Evolutionary conservation across 352 stramenopile species (phyloP).

Genomic region (Salisapilia sapeloensis): DNA sequence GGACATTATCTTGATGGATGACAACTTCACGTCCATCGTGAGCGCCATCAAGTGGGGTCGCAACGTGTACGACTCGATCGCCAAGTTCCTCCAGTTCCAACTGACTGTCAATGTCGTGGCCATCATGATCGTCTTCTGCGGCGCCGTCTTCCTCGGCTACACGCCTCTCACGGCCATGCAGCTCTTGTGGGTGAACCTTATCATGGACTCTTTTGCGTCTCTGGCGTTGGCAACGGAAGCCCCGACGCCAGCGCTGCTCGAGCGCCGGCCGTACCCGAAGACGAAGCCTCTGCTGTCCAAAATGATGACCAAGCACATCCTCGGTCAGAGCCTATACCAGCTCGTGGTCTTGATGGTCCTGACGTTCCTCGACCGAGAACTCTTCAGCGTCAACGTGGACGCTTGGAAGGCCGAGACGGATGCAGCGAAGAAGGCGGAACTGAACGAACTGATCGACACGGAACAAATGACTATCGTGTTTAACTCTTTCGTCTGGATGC

Average conservation of each 20-base stretch:
- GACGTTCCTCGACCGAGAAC: conserved; percentile 53
- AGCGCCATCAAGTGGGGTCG: conserved; percentile 91
- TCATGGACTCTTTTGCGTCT: conserved; percentile 96
- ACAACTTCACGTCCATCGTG: conserved; percentile 95
- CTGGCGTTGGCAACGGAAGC: conserved; percentile 90
- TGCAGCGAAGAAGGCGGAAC: conserved; percentile 25
- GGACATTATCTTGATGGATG: conserved; percentile 94
- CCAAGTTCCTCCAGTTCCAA: conserved; percentile 98
- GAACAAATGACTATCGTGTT: conserved; percentile 94
- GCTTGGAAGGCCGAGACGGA: too few relatives aligned
- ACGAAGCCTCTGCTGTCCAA: conserved; percentile 86
- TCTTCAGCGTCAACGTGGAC: too few relatives aligned
- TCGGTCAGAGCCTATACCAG: conserved; percentile 86
- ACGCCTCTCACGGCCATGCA: conserved; percentile 91
- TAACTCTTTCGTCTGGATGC: conserved; percentile 96
- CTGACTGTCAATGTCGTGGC: conserved; percentile 95
- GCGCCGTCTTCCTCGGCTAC: conserved; percentile 54
- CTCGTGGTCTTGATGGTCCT: conserved; percentile 79
- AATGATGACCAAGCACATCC: conserved; percentile 93
- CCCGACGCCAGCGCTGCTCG: conserved; percentile 79
- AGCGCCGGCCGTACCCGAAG: conserved; percentile 84
- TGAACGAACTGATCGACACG: conserved; percentile 14
- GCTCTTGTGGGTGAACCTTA: conserved; percentile 97
- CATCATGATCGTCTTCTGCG: conserved; percentile 85
- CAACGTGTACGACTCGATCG: conserved; percentile 94